Evolutionary conservation across 257 asterid species (phyloP).

Genomic region (Striga asiatica): DNA sequence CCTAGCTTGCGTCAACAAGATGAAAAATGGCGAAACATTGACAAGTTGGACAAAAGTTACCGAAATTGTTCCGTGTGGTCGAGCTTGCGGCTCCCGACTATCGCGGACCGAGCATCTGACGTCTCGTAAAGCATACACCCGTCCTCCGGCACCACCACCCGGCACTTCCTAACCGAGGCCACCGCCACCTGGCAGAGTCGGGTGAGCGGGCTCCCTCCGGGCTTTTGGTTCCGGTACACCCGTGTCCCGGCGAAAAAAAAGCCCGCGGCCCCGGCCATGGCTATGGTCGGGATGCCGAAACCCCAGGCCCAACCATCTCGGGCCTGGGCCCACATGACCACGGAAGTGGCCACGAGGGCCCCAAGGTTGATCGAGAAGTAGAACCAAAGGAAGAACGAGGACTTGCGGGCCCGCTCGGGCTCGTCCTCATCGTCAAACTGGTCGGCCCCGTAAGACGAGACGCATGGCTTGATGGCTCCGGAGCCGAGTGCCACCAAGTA

Average conservation of each 20-base stretch:
- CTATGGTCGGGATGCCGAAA: slow-evolving; percentile 41
- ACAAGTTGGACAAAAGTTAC: too few relatives aligned
- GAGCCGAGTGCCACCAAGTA: slow-evolving; percentile 51
- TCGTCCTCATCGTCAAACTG: slow-evolving; percentile 49
- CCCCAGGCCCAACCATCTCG: slow-evolving; percentile 57
- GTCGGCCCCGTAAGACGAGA: slow-evolving; percentile 54
- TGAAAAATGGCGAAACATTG: too few relatives aligned
- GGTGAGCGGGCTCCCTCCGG: slow-evolving; percentile 50
- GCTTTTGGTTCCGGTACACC: slow-evolving; percentile 33
- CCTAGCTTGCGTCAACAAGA: too few relatives aligned
- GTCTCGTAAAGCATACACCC: slow-evolving; percentile 37
- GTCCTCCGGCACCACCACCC: slow-evolving; percentile 34
- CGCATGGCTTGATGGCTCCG: slow-evolving; percentile 54
- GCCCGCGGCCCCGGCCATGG: slow-evolving; percentile 39
- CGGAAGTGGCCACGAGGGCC: slow-evolving; percentile 42
- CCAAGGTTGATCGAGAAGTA: slow-evolving; percentile 42
- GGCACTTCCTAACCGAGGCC: slow-evolving; percentile 28
- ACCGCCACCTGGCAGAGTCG: slow-evolving; percentile 38
- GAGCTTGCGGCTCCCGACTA: slow-evolving; percentile 50
- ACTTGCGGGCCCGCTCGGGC: slow-evolving; percentile 30
- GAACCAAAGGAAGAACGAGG: slow-evolving; percentile 46
- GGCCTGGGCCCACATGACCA: slow-evolving; percentile 40
- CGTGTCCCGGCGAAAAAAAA: slow-evolving; percentile 35
- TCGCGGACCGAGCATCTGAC: slow-evolving; percentile 31
- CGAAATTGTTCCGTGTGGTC: slow-evolving; percentile 36